These are phyloP conservation scores for Globisporangium abappressorium DNA, from an alignment of 352 stramenopile species.

Conservation along the genomic window DNA sequence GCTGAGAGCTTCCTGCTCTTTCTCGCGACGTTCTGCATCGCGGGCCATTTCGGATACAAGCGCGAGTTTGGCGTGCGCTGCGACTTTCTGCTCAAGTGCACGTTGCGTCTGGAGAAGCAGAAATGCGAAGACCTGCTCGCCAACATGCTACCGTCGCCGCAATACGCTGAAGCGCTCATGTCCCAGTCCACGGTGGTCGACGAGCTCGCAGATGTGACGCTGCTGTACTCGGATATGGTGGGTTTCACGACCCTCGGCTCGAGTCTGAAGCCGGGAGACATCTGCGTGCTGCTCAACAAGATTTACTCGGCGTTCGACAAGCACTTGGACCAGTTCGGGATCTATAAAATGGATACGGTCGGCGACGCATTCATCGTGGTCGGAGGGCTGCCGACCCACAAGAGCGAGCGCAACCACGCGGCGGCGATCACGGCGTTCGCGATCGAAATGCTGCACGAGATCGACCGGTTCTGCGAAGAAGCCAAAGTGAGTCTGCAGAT, in stretches of 20 bases:
- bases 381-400: conserved; percentile 63
- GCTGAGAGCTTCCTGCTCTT: conserved; percentile 43
- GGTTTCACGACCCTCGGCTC: conserved; percentile 73
- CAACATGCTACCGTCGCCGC: conserved; percentile 80
- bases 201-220: conserved; percentile 75
- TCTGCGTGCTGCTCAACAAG: conserved; percentile 81
- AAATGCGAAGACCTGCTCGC: conserved; percentile 82
- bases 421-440: conserved; percentile 76
- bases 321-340: conserved; percentile 70
- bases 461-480: conserved; percentile 66
- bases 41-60: conserved; percentile 59
- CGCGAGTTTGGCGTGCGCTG: conserved; percentile 57
- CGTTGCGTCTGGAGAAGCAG: conserved; percentile 69
- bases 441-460: conserved; percentile 84
- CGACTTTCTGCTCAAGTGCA: conserved; percentile 80
- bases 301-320: conserved; percentile 81
- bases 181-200: conserved; percentile 74
- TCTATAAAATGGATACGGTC: conserved; percentile 89
- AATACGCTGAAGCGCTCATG: conserved; percentile 74
- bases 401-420: conserved; percentile 68
- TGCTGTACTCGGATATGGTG: conserved; percentile 87
- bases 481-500: conserved; percentile 75
- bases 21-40: conserved; percentile 26
- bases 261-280: conserved; percentile 55
- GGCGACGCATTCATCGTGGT: conserved; percentile 86